These are phyloP conservation scores for Ustilago nuda DNA, from an alignment of 1,284 basidiomycete genomes.

Conservation along the genomic window DNA sequence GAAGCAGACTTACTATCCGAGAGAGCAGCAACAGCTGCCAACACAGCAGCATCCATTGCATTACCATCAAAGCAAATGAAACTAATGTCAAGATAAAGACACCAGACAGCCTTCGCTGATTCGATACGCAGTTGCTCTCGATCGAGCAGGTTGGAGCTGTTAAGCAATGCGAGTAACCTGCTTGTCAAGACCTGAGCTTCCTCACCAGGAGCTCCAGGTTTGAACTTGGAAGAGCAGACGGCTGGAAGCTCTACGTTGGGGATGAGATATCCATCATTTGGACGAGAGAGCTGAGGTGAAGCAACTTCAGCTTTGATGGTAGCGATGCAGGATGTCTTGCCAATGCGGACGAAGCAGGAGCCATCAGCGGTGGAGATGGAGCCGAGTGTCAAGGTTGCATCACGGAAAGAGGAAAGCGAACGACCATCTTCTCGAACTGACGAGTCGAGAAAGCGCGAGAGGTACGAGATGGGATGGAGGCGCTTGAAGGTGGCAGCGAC, in stretches of 20 bases:
- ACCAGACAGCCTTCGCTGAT: conserved; percentile 84
- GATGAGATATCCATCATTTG: conserved; percentile 49
- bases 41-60: conserved; percentile 86
- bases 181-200: conserved; percentile 58
- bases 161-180: conserved; percentile 74
- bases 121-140: conserved; percentile 81
- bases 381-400: conserved; percentile 38
- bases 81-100: conserved; percentile 89
- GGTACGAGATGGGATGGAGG: conserved; percentile 53
- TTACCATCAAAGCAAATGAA: conserved; percentile 98
- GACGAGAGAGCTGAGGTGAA: conserved; percentile 32
- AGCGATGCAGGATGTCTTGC: conserved; percentile 52
- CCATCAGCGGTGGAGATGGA: conserved; percentile 55
- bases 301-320: conserved; percentile 58
- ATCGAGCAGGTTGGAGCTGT: conserved; percentile 72
- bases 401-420: conserved; percentile 31
- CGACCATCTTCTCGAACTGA: conserved; percentile 54
- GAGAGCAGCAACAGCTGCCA: conserved; percentile 88
- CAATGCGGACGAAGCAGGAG: conserved; percentile 46
- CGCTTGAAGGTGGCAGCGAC: conserved; percentile 55
- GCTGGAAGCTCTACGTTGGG: conserved; percentile 91
- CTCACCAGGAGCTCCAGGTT: conserved; percentile 83
- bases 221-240: conserved; percentile 90
- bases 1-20: conserved; percentile 72
- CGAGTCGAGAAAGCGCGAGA: conserved; percentile 52